Evolutionary conservation across 352 stramenopile genomes (phyloP), one percentile per base, ranked within the genome.

Genomic region (Pythium dissimile): DNA sequence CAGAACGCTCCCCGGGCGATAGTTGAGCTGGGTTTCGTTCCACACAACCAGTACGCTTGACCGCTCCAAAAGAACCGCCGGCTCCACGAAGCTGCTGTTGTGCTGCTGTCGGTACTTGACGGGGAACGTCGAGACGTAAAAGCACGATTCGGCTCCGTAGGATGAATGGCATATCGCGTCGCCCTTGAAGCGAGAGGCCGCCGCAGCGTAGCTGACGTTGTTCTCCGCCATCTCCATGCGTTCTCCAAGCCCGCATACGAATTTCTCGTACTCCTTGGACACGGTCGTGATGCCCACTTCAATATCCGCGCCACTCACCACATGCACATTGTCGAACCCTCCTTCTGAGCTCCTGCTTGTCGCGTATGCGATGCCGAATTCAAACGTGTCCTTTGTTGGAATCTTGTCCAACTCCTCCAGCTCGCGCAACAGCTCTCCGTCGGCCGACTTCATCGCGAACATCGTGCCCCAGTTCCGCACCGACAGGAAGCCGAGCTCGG

Each of bases 21-120:
- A 95, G 27, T 85, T 89, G 63, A 92, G 81, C 52, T 95, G 85
- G 35, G 72, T 89, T 45, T 95, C 85, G 48, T 93, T 95, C 85
- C 85, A 95, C 32, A 95, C 69, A 45, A 95, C 92, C 26, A 95
- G 59, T 20, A 93, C 83, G 18, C 88, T 91, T 9, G 82, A 74
- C 28, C 80, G 69, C 57, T 80, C 72, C 23, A 93, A 70, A 2
- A 92, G 58, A 3, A 53, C 42, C 3, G 41, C 28, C 47, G 62
- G 54, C n/a, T 71, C 58, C 4, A 70, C 44, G 35, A 69, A 58
- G 27, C 47, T 56, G 27, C 55, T 54, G 62, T 61, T 62, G 64
- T 64, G 32, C 30, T 60, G 54, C 26, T 50, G 62, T 28, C 51
- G 77, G 58, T 67, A 66, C 65, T 78, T 72, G 11, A 77, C 34